Percentiles rank a stretch among this genome's conserved stretches.
These are phyloP conservation scores for Eremothecium coryli DNA, from an alignment of 1,139 yeast genomes.

Conservation along the genomic window DNA sequence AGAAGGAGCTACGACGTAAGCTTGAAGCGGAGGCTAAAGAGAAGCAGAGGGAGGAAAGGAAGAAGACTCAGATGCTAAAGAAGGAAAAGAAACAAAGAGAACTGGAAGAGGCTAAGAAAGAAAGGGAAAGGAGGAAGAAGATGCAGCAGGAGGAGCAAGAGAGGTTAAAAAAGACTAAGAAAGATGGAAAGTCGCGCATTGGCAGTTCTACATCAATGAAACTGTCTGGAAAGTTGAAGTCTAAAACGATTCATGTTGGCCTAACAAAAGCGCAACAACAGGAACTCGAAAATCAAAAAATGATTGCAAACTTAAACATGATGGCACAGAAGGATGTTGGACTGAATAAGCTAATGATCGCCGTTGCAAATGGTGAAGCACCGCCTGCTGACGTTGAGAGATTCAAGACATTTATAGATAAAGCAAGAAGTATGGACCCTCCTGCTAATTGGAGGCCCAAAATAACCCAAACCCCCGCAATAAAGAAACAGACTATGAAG, in stretches of 20 bases:
- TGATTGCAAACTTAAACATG: constrained; percentile 73
- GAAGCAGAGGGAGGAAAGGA: constrained; percentile 26
- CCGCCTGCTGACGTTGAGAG: constrained; percentile 57
- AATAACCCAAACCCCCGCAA: constrained; percentile 7
- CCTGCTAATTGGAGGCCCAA: constrained; percentile 30
- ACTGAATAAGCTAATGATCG: constrained; percentile 63
- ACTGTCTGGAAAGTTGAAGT: constrained; percentile 11
- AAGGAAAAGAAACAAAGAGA: constrained; percentile 24
- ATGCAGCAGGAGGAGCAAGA: constrained; percentile 18
- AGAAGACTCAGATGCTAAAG: constrained; percentile 24
- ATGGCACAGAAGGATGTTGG: constrained; percentile 68
- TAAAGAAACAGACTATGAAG: background rate
- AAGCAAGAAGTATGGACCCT: constrained; percentile 71
- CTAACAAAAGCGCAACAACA: constrained; percentile 27
- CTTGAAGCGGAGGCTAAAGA: constrained; percentile 32
- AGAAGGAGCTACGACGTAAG: constrained; percentile 33
- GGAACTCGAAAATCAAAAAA: constrained; percentile 59
- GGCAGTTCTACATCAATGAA: constrained; percentile 11
- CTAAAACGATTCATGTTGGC: constrained; percentile 9
- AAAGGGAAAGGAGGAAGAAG: constrained; percentile 17
- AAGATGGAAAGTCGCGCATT: constrained; percentile 11
- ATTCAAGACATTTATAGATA: constrained; percentile 69
- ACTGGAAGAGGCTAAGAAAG: constrained; percentile 14
- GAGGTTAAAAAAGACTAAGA: constrained; percentile 16
- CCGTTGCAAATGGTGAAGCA: constrained; percentile 77